Percentiles rank a stretch among this genome's conserved stretches.
Evolutionary conservation across 495 filamentous ascomycete genomes (phyloP).

Genomic region (Geopyxis carbonaria): DNA sequence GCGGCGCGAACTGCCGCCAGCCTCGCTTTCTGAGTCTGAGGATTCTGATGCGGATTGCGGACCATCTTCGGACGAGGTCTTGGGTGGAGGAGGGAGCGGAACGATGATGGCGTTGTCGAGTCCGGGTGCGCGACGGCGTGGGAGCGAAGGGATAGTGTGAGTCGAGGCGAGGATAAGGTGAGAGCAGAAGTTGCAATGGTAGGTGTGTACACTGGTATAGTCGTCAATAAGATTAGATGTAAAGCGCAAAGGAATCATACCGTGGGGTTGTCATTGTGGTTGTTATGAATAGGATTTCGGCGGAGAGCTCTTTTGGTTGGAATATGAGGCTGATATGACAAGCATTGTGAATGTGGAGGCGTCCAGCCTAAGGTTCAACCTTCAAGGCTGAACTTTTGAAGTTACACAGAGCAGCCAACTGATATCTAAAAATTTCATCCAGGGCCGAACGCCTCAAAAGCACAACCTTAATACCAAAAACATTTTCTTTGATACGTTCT

Average conservation of each 20-base stretch:
- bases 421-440: too few relatives aligned
- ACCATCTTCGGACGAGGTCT: conserved; percentile 10
- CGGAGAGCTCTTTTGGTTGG: too few relatives aligned
- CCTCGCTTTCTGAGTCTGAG: neutral
- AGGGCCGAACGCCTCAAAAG: too few relatives aligned
- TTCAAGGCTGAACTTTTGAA: too few relatives aligned
- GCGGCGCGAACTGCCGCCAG: neutral
- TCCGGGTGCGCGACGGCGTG: conserved; percentile 31
- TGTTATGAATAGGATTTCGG: too few relatives aligned
- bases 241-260: conserved; percentile 6
- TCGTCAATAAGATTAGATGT: conserved; percentile 7
- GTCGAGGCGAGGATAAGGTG: conserved; percentile 54
- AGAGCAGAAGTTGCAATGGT: conserved; percentile 58
- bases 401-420: too few relatives aligned
- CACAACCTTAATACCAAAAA: too few relatives aligned
- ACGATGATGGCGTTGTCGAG: conserved; percentile 33
- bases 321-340: too few relatives aligned
- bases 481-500: too few relatives aligned
- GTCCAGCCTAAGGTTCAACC: too few relatives aligned
- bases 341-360: too few relatives aligned
- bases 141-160: conserved; percentile 36
- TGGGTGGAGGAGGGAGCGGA: conserved; percentile 26
- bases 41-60: conserved; percentile 1
- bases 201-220: conserved; percentile 31
- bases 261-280: conserved; percentile 19